These are phyloP conservation scores for Orbilia oligospora DNA, from an alignment of 2,329 filamentous ascomycete species.

Conservation along the genomic window DNA sequence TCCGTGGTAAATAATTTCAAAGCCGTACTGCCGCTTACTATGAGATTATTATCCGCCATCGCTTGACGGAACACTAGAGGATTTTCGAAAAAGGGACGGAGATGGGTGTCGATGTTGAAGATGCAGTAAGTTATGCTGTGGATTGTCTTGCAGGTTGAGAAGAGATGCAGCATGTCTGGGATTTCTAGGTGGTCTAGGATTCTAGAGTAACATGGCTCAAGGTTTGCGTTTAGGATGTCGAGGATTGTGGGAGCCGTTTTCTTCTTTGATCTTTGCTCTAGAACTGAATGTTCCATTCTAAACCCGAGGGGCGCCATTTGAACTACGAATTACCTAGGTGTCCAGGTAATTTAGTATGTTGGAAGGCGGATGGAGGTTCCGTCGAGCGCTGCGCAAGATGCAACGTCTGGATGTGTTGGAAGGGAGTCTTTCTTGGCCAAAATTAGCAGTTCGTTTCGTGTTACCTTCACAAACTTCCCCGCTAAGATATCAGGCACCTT, in stretches of 20 bases:
- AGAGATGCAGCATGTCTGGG: conserved; percentile 15
- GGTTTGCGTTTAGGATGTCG: conserved; percentile 9
- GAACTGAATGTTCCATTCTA: background rate
- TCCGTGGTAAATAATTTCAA: conserved; percentile 32
- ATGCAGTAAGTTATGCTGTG: conserved; percentile 23
- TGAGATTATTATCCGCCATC: conserved; percentile 31
- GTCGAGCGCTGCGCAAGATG: background rate
- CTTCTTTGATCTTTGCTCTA: background rate
- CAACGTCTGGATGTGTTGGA: conserved; percentile 8
- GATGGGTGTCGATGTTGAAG: conserved; percentile 33
- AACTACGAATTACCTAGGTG: too few relatives aligned
- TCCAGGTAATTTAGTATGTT: too few relatives aligned
- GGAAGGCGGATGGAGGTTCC: too few relatives aligned
- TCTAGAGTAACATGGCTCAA: conserved; percentile 11
- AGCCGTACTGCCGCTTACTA: conserved; percentile 38
- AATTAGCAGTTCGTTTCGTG: conserved; percentile 9
- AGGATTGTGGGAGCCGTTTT: background rate
- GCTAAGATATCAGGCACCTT: background rate
- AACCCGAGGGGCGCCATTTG: background rate
- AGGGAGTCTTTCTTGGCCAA: background rate
- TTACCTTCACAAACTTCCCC: background rate
- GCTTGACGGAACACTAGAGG: conserved; percentile 22
- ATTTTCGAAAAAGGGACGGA: conserved; percentile 33
- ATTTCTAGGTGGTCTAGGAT: conserved; percentile 27
- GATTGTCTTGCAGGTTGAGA: conserved; percentile 37